Conservation (phyloP, 768 basidiomycete genomes). For the Steccherinum ochraceum region DNA sequence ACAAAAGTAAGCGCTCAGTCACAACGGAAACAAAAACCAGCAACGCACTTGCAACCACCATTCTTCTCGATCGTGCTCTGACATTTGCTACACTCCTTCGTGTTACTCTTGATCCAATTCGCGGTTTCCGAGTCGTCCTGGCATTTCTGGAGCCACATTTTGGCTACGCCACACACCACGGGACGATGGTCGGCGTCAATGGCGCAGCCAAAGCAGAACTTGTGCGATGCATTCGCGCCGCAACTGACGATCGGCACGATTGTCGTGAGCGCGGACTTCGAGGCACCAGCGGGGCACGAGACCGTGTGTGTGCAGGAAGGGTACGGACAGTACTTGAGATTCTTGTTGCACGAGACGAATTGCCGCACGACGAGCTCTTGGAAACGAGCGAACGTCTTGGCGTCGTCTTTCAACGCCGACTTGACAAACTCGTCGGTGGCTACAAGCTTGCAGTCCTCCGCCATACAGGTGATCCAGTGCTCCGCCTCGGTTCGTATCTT, state of each 20-base stretch:
- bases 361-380: slow-evolving; percentile 84
- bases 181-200: slow-evolving; percentile 89
- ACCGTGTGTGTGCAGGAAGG: slow-evolving; percentile 94
- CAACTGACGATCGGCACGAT: slow-evolving; percentile 89
- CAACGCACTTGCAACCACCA: slow-evolving; percentile 95
- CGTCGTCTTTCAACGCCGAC: slow-evolving; percentile 49
- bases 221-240: slow-evolving; percentile 58
- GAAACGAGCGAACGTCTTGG: slow-evolving; percentile 59
- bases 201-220: slow-evolving; percentile 93
- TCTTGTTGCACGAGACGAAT: slow-evolving; percentile 79
- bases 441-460: slow-evolving; percentile 62
- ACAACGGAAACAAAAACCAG: not conserved
- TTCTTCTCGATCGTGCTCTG: slow-evolving; percentile 99
- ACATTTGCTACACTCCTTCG: slow-evolving; percentile 95
- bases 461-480: slow-evolving; percentile 71
- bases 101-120: slow-evolving; percentile 99
- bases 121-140: slow-evolving; percentile 97
- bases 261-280: slow-evolving; percentile 64
- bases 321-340: slow-evolving; percentile 92
- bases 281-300: slow-evolving; percentile 76
- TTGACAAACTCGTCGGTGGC: slow-evolving; percentile 59
- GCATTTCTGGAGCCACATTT: slow-evolving; percentile 96
- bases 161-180: slow-evolving; percentile 81
- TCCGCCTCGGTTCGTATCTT: slow-evolving; percentile 85
- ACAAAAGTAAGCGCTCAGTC: slow-evolving; percentile 1